Conservation (phyloP, 2,329 filamentous ascomycete genomes). For the Ascochyta koolunga region DNA sequence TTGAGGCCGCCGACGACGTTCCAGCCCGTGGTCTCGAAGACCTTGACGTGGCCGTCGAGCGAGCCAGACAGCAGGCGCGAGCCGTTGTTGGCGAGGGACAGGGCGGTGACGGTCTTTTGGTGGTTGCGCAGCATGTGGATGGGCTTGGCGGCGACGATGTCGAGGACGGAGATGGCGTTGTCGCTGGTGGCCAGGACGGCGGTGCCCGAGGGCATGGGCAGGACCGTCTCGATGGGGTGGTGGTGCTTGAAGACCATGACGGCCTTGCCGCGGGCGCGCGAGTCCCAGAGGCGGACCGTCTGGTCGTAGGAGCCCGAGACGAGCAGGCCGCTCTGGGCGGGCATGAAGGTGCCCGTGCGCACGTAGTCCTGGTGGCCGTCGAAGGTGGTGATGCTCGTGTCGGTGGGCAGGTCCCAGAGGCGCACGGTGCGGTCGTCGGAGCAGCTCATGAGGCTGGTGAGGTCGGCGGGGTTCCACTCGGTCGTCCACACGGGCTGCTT, state of each 20-base stretch:
- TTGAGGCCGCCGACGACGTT: constrained; percentile 95
- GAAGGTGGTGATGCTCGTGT: constrained; percentile 77
- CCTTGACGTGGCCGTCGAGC: constrained; percentile 94
- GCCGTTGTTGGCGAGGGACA: constrained; percentile 81
- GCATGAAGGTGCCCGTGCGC: constrained; percentile 84
- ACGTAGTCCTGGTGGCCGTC: constrained; percentile 92
- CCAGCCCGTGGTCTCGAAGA: constrained; percentile 93
- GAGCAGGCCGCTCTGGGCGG: constrained; percentile 71
- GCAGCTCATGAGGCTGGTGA: constrained; percentile 85
- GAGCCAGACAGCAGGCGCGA: constrained; percentile 84
- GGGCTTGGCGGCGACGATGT: constrained; percentile 88
- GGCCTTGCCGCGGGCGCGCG: constrained; percentile 66
- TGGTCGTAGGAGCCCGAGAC: constrained; percentile 94
- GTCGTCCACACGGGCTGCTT: constrained; percentile 93
- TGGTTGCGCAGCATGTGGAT: constrained; percentile 89
- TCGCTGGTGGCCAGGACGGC: constrained; percentile 84
- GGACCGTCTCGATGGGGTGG: constrained; percentile 86
- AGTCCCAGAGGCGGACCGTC: constrained; percentile 93
- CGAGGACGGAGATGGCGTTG: constrained; percentile 86
- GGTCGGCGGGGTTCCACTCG: constrained; percentile 86
- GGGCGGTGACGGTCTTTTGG: constrained; percentile 93
- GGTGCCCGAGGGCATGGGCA: constrained; percentile 85
- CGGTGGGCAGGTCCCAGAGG: constrained; percentile 89
- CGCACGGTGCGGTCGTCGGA: constrained; percentile 93
- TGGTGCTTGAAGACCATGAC: constrained; percentile 96